A percentile compares a stretch with the other conserved stretches of the same genome.
These are phyloP conservation scores for Marchantia polymorpha DNA, from an alignment of 225 moss, liverwort and hornwort genomes.

Conservation along the genomic window DNA sequence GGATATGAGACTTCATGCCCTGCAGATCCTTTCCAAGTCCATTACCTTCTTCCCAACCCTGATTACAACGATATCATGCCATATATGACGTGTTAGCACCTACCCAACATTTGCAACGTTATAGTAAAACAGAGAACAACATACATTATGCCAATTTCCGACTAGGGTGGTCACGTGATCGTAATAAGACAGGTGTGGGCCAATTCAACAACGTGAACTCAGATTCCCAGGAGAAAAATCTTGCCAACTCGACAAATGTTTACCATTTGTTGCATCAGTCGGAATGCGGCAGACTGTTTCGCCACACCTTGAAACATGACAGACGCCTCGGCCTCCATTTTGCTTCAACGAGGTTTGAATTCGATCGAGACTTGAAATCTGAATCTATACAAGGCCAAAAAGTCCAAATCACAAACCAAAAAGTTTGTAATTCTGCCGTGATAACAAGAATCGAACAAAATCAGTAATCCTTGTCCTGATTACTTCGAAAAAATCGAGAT, in stretches of 20 bases:
- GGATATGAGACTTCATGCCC: slow-evolving; percentile 74
- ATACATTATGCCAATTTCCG: not conserved
- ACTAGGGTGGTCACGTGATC: not conserved
- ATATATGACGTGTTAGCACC: not conserved
- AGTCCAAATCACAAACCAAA: not conserved
- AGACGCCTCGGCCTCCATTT: slow-evolving; percentile 31
- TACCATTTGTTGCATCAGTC: slow-evolving; percentile 95
- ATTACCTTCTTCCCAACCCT: slow-evolving; percentile 93
- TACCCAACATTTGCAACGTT: not conserved
- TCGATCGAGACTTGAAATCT: not conserved
- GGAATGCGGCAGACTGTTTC: slow-evolving; percentile 75
- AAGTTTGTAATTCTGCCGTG: no score
- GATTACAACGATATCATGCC: not conserved
- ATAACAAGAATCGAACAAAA: not conserved
- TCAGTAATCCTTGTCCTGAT: not conserved
- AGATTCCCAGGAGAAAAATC: not conserved
- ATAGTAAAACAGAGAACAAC: not conserved
- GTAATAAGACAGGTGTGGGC: not conserved
- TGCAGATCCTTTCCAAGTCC: slow-evolving; percentile 87
- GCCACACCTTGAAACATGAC: slow-evolving; percentile 74
- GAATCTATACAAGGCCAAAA: not conserved
- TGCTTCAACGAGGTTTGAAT: not conserved
- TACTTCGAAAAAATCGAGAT: not conserved
- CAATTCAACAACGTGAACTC: not conserved
- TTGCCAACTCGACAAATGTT: no score